Percentiles rank a stretch among this genome's conserved stretches.
Evolutionary conservation across 1,284 basidiomycete species (phyloP).

Genomic region (Cutaneotrichosporon sp.): DNA sequence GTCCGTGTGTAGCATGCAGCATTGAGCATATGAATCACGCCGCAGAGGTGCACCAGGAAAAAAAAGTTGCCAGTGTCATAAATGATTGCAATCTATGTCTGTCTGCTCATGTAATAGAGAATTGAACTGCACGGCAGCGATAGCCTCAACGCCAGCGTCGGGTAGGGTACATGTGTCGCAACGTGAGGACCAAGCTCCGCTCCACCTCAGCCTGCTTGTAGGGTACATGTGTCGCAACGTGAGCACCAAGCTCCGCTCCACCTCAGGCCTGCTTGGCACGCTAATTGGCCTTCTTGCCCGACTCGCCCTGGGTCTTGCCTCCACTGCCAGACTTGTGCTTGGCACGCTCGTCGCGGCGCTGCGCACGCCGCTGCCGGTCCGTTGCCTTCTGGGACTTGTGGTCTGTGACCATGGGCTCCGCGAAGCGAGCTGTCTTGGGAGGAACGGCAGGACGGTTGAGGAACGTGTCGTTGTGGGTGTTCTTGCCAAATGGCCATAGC

Average conservation of each 20-base stretch:
- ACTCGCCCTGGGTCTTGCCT: background rate
- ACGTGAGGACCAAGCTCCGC: background rate
- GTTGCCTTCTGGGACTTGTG: conserved; percentile 3
- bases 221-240: background rate
- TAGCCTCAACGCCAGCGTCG: conserved; percentile 1
- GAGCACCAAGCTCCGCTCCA: background rate
- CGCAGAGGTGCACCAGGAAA: background rate
- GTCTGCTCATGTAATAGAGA: background rate
- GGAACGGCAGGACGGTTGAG: background rate
- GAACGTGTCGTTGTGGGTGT: background rate
- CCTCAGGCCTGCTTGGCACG: background rate
- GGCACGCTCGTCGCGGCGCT: conserved; percentile 3
- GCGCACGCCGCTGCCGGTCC: background rate
- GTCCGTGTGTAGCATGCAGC: conserved; percentile 10
- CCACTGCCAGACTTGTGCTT: background rate
- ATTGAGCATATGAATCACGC: conserved; percentile 1
- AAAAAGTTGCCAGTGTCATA: background rate
- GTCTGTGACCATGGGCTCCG: background rate
- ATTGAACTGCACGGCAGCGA: background rate
- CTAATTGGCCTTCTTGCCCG: background rate
- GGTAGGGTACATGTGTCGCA: background rate
- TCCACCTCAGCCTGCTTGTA: background rate
- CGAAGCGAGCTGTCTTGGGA: background rate
- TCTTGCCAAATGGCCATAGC: conserved; percentile 1
- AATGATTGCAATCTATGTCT: background rate